A percentile compares a stretch with the other conserved stretches of the same genome.
These are phyloP conservation scores for Melaleuca quinquenervia DNA, from an alignment of 345 rosid species.

Conservation along the genomic window DNA sequence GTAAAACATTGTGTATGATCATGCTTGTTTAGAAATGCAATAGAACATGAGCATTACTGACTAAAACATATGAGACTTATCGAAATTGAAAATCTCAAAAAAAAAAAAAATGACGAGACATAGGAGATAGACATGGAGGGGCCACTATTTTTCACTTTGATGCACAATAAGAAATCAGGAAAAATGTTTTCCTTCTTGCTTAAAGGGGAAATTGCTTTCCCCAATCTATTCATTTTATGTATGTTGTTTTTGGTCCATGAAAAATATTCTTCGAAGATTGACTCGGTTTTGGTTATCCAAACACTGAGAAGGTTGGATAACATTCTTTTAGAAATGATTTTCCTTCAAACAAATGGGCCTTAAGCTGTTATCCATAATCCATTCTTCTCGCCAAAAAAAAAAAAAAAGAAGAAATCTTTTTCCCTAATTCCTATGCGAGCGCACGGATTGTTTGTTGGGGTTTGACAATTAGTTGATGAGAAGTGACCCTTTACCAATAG, in stretches of 20 bases:
- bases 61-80: neutral
- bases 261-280: neutral
- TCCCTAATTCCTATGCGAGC: neutral
- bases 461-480: neutral
- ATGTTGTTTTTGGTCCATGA: neutral
- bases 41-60: neutral
- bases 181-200: neutral
- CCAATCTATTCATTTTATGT: neutral
- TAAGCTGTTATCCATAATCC: no score
- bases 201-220: neutral
- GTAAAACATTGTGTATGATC: neutral
- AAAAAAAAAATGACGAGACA: neutral
- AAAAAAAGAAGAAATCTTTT: no score
- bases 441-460: neutral
- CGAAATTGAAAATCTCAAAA: no score
- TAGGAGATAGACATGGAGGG: neutral
- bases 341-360: fast-evolving
- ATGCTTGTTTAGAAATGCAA: neutral
- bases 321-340: no score
- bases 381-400: no score
- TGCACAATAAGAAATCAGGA: neutral
- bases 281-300: neutral
- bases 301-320: neutral
- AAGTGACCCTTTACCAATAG: neutral
- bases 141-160: neutral